phyloP scores from a whole-genome alignment of 352 stramenopile genomes.

The Phytophthora lateralis region DNA sequence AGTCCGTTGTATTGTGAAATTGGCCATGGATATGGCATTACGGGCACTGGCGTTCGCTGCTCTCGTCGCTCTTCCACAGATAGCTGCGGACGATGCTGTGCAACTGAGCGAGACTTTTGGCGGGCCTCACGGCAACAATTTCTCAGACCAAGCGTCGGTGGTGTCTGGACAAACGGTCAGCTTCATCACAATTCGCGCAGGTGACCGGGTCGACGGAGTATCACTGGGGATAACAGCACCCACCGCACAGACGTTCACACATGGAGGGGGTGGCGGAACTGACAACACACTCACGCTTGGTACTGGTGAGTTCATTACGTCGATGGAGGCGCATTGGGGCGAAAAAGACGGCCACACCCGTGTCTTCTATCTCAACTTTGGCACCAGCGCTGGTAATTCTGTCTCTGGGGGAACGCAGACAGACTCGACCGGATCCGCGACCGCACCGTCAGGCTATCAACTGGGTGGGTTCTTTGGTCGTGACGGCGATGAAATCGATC shows the following conservation, averaged over 20 bases:
- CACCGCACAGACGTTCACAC: conserved; percentile 24
- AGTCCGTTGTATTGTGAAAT: neutral
- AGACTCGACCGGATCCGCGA: conserved; percentile 15
- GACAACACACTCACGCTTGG: conserved; percentile 26
- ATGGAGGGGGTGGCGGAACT: conserved; percentile 23
- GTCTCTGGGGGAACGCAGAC: conserved; percentile 23
- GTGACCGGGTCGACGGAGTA: conserved; percentile 24
- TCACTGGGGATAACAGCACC: conserved; percentile 17
- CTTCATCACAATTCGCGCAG: conserved; percentile 20
- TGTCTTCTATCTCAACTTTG: conserved; percentile 32
- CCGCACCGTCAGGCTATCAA: conserved; percentile 21
- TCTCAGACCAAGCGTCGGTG: conserved; percentile 27
- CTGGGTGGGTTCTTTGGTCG: conserved; percentile 29
- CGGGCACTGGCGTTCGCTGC: conserved; percentile 1
- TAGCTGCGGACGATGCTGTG: conserved; percentile 12
- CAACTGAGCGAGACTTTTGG: conserved; percentile 28
- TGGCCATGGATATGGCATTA: neutral
- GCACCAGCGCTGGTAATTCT: conserved; percentile 26
- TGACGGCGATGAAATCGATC: conserved; percentile 31
- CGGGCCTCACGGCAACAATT: conserved; percentile 26
- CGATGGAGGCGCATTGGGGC: conserved; percentile 32
- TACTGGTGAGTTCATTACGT: conserved; percentile 23
- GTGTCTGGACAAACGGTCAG: conserved; percentile 16
- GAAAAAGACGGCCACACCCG: conserved; percentile 26
- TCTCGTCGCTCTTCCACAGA: neutral